Evolutionary conservation across 106 monocot genomes (phyloP).

Genomic region (Phalaenopsis equestris): DNA sequence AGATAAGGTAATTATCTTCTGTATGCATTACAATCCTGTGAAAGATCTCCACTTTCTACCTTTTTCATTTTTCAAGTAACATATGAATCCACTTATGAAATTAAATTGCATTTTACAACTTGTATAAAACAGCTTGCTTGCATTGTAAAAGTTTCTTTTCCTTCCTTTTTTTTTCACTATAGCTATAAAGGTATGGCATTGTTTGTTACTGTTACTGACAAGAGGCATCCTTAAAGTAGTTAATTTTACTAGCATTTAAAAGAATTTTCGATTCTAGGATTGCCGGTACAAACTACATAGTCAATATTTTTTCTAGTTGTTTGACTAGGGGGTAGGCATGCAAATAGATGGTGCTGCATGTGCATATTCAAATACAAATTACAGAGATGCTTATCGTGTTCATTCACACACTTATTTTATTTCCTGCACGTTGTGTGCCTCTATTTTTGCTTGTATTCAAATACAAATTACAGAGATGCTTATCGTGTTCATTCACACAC

Average conservation of each 20-base stretch:
- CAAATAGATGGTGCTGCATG: background rate
- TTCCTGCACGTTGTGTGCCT: background rate
- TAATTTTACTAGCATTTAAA: background rate
- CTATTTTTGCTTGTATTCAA: background rate
- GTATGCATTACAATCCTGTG: too few relatives aligned
- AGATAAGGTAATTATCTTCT: conserved; percentile 47
- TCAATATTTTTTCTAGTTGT: too few relatives aligned
- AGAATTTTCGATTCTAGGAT: background rate
- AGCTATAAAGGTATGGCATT: background rate
- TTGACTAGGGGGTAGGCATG: background rate
- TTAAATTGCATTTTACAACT: background rate
- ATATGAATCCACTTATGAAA: background rate
- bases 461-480: background rate
- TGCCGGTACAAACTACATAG: background rate
- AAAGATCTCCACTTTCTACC: too few relatives aligned
- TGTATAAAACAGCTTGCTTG: background rate
- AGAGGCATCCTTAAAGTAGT: background rate
- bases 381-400: background rate
- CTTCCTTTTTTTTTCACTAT: background rate
- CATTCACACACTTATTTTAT: background rate
- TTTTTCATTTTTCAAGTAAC: too few relatives aligned
- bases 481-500: background rate
- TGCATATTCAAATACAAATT: background rate
- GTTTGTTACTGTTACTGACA: background rate
- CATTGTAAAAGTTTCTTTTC: background rate